Evolutionary conservation across 2,329 filamentous ascomycete species (phyloP).

Genomic region (Pseudomassariella vexata): DNA sequence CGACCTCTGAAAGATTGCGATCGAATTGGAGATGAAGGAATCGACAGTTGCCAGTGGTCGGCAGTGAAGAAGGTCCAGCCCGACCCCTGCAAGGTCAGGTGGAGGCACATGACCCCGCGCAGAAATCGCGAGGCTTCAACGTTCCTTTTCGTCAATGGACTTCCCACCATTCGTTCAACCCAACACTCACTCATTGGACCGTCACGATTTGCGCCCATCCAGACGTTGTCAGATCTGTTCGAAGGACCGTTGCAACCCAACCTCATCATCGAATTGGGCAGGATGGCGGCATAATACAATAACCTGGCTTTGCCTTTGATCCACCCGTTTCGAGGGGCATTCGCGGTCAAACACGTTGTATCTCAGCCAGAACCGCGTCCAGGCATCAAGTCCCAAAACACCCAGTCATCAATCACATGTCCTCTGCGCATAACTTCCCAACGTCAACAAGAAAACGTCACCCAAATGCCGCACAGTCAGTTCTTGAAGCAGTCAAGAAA

Average conservation of each 20-base stretch:
- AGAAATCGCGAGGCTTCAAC: background rate
- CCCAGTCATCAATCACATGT: constrained; percentile 1
- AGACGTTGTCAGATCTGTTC: constrained; percentile 9
- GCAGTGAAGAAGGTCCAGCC: no score
- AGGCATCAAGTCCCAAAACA: constrained; percentile 8
- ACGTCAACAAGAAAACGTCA: constrained; percentile 7
- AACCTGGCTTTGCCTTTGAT: constrained; percentile 18
- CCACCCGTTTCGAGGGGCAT: constrained; percentile 14
- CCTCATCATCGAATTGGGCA: constrained; percentile 21
- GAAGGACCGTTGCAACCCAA: constrained; percentile 22
- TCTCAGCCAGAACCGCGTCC: constrained; percentile 8
- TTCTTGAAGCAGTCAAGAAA: constrained; percentile 25
- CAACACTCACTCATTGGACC: constrained; percentile 17
- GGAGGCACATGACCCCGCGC: constrained; percentile 7
- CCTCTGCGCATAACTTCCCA: background rate
- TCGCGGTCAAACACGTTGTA: constrained; percentile 15
- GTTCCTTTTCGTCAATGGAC: background rate
- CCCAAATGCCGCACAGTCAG: constrained; percentile 22
- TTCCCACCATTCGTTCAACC: constrained; percentile 7
- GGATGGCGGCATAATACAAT: constrained; percentile 23
- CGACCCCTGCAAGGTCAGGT: no score
- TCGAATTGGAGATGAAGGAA: constrained; percentile 1
- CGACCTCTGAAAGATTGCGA: constrained; percentile 1
- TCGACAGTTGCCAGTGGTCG: constrained; percentile 2
- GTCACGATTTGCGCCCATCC: constrained; percentile 10